These are phyloP conservation scores for Aureobasidium sp. DNA, from an alignment of 2,329 filamentous ascomycete genomes.

Conservation along the genomic window DNA sequence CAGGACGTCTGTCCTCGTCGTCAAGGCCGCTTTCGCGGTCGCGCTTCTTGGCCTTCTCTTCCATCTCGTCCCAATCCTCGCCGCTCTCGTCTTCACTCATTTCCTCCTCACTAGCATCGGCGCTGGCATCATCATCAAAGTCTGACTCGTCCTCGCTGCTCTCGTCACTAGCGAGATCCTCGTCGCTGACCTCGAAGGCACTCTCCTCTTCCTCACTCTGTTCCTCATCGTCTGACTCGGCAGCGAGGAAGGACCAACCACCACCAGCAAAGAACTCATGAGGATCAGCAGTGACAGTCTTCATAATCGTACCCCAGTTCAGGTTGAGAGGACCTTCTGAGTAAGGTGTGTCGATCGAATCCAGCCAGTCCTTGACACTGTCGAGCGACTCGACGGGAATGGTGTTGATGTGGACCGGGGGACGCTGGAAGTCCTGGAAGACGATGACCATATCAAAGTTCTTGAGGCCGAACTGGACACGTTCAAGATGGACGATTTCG, in stretches of 20 bases:
- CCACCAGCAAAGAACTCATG: slow-evolving; percentile 94
- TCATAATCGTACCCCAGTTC: slow-evolving; percentile 99
- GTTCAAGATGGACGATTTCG: slow-evolving; percentile 90
- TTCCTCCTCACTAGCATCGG: slow-evolving; percentile 69
- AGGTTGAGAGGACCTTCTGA: slow-evolving; percentile 93
- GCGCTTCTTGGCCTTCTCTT: slow-evolving; percentile 70
- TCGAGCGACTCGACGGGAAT: slow-evolving; percentile 94
- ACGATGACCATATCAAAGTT: slow-evolving; percentile 99
- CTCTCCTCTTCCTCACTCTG: slow-evolving; percentile 74
- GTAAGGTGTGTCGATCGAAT: slow-evolving; percentile 90
- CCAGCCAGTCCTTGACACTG: slow-evolving; percentile 94
- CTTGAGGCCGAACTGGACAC: slow-evolving; percentile 92
- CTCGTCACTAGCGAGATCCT: slow-evolving; percentile 70
- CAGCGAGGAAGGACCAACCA: slow-evolving; percentile 86
- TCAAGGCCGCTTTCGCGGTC: slow-evolving; percentile 50
- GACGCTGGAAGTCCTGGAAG: slow-evolving; percentile 92
- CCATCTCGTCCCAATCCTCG: slow-evolving; percentile 91
- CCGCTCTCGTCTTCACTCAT: slow-evolving; percentile 55
- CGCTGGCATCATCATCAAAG: slow-evolving; percentile 82
- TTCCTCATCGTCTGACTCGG: slow-evolving; percentile 80
- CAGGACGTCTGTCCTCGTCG: slow-evolving; percentile 42
- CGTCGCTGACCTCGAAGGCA: slow-evolving; percentile 84
- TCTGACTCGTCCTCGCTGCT: slow-evolving; percentile 85
- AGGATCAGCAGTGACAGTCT: slow-evolving; percentile 89
- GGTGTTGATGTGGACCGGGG: slow-evolving; percentile 92